Conservation (phyloP, 257 asterid genomes). For the Paraleonurus japonicus region DNA sequence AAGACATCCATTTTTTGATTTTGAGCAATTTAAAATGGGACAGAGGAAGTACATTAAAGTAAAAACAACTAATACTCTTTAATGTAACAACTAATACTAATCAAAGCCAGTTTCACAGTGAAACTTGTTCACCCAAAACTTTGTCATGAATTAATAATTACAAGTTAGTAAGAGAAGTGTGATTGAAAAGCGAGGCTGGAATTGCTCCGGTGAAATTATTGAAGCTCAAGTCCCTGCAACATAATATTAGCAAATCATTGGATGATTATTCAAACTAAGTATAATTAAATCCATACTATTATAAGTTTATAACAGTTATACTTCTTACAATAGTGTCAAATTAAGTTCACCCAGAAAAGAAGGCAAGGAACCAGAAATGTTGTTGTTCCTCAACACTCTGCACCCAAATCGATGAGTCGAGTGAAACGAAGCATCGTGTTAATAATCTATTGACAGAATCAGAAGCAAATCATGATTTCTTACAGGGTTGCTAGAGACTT, state of each 20-base stretch:
- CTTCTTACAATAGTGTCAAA: slow-evolving; percentile 59
- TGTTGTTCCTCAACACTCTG: slow-evolving; percentile 73
- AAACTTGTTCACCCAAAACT: too few relatives aligned
- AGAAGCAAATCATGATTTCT: slow-evolving; percentile 19
- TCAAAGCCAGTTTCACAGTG: too few relatives aligned
- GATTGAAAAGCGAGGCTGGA: slow-evolving; percentile 59
- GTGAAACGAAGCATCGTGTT: background rate
- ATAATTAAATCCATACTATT: background rate
- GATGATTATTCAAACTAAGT: background rate
- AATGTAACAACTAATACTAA: too few relatives aligned
- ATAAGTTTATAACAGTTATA: background rate
- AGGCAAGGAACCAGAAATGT: slow-evolving; percentile 75
- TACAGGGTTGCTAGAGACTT: slow-evolving; percentile 56
- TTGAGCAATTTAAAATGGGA: too few relatives aligned
- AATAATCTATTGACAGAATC: background rate
- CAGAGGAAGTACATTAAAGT: too few relatives aligned
- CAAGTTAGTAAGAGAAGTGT: slow-evolving; percentile 49
- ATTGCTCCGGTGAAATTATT: slow-evolving; percentile 60
- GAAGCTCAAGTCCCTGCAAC: slow-evolving; percentile 90
- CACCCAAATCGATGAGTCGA: slow-evolving; percentile 5
- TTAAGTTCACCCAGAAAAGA: slow-evolving; percentile 42
- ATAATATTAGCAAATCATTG: background rate
- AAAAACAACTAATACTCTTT: too few relatives aligned
- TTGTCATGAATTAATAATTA: too few relatives aligned
- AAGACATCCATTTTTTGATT: too few relatives aligned